phyloP scores from a whole-genome alignment of 768 basidiomycete species.

The Calocera viscosa region DNA sequence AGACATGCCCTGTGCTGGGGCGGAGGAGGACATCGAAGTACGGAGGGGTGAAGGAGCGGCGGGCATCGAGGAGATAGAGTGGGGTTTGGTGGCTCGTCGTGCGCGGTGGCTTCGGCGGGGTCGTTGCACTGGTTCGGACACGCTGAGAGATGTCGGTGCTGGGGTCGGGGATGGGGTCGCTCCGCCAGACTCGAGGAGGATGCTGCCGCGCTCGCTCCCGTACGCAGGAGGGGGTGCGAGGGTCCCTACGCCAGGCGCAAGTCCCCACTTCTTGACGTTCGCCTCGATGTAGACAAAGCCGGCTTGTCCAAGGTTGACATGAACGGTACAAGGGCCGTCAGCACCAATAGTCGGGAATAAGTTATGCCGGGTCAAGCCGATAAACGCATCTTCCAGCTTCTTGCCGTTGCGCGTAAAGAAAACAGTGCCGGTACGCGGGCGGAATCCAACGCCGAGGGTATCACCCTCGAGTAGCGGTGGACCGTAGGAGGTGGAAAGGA shows the following conservation, averaged over 20 bases:
- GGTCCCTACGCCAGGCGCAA: conserved; percentile 94
- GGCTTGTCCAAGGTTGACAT: conserved; percentile 93
- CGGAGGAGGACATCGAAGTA: conserved; percentile 6
- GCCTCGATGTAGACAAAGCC: conserved; percentile 99
- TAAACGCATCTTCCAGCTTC: conserved; percentile 90
- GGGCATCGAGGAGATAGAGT: conserved; percentile 29
- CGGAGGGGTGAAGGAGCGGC: conserved; percentile 57
- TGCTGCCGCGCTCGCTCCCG: conserved; percentile 92
- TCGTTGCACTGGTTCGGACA: conserved; percentile 20
- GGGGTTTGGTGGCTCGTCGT: conserved; percentile 37
- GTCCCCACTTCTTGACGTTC: conserved; percentile 99
- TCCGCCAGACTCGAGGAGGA: conserved; percentile 82
- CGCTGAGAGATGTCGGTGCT: not conserved
- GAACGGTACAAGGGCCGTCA: conserved; percentile 89
- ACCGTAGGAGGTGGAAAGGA: conserved; percentile 73
- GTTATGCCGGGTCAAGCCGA: conserved; percentile 80
- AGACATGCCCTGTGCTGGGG: conserved; percentile 29
- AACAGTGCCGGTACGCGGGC: conserved; percentile 92
- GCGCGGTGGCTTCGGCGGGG: conserved; percentile 45
- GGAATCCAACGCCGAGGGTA: conserved; percentile 88
- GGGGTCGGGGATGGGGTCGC: conserved; percentile 23
- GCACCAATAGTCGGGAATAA: conserved; percentile 96
- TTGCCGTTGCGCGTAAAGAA: conserved; percentile 98
- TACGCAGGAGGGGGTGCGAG: conserved; percentile 96
- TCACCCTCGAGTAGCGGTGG: conserved; percentile 83